These are phyloP conservation scores for Exophiala sp. DNA, from an alignment of 2,329 filamentous ascomycete genomes.

Conservation along the genomic window DNA sequence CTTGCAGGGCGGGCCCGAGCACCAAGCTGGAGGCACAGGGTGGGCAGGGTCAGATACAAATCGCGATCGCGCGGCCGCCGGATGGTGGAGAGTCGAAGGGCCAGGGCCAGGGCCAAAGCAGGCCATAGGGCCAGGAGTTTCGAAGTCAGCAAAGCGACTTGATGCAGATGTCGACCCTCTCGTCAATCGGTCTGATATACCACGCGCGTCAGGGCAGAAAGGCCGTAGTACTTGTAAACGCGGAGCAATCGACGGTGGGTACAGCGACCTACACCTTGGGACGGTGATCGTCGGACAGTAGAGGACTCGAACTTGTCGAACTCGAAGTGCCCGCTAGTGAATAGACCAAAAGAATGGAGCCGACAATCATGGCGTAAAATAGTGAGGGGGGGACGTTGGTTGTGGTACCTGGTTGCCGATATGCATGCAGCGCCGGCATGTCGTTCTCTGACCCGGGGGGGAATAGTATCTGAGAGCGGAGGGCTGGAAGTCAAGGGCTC, in stretches of 20 bases:
- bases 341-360: background rate
- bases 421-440: background rate
- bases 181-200: no score
- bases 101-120: slow-evolving; percentile 20
- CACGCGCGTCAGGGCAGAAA: no score
- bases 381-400: background rate
- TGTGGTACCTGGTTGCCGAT: slow-evolving; percentile 1
- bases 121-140: slow-evolving; percentile 14
- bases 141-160: slow-evolving; percentile 6
- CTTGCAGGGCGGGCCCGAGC: slow-evolving; percentile 25
- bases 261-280: slow-evolving; percentile 1
- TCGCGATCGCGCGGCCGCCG: slow-evolving; percentile 25
- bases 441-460: background rate
- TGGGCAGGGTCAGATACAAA: slow-evolving; percentile 26
- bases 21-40: slow-evolving; percentile 23
- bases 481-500: background rate
- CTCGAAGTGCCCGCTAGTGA: background rate
- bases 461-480: background rate
- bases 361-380: background rate
- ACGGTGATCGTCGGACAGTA: background rate
- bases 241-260: slow-evolving; percentile 18
- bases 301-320: background rate
- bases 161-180: slow-evolving; percentile 8
- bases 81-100: slow-evolving; percentile 19
- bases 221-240: no score